A percentile compares a stretch with the other conserved stretches of the same genome.
These are phyloP conservation scores for Xenosphaeropsis pyriputrescens DNA, from an alignment of 2,329 filamentous ascomycete species.

Conservation along the genomic window DNA sequence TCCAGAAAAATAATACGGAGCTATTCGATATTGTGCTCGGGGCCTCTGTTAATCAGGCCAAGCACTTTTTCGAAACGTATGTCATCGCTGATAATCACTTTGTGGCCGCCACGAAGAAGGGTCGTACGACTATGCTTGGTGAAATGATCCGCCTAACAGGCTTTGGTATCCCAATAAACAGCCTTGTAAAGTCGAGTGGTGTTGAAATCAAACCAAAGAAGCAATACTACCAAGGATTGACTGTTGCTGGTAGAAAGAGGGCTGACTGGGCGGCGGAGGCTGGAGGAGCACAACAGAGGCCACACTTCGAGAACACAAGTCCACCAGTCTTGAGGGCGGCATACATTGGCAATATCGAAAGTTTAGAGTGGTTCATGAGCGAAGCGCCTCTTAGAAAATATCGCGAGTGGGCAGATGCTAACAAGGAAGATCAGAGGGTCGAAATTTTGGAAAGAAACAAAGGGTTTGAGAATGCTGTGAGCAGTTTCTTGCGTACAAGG, in stretches of 20 bases:
- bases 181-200: constrained; percentile 50
- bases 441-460: constrained; percentile 43
- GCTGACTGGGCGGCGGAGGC: constrained; percentile 60
- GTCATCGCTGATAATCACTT: constrained; percentile 23
- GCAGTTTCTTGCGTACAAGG: constrained; percentile 44
- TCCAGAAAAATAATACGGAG: constrained; percentile 10
- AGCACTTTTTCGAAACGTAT: constrained; percentile 11
- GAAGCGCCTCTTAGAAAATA: constrained; percentile 56
- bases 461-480: constrained; percentile 48
- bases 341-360: constrained; percentile 40
- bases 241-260: constrained; percentile 60
- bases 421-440: constrained; percentile 46
- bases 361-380: constrained; percentile 64
- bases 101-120: constrained; percentile 25
- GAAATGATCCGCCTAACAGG: constrained; percentile 52
- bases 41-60: constrained; percentile 8
- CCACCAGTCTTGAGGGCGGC: constrained; percentile 50
- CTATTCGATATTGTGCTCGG: constrained; percentile 15
- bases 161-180: constrained; percentile 52
- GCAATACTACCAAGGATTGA: constrained; percentile 62
- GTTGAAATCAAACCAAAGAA: constrained; percentile 48
- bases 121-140: constrained; percentile 40
- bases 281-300: constrained; percentile 30
- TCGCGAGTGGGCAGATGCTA: constrained; percentile 47
- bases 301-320: constrained; percentile 24